Evolutionary conservation across 768 basidiomycete genomes (phyloP), one percentile per base, ranked within the genome.

Genomic region (Ramaria sp.): DNA sequence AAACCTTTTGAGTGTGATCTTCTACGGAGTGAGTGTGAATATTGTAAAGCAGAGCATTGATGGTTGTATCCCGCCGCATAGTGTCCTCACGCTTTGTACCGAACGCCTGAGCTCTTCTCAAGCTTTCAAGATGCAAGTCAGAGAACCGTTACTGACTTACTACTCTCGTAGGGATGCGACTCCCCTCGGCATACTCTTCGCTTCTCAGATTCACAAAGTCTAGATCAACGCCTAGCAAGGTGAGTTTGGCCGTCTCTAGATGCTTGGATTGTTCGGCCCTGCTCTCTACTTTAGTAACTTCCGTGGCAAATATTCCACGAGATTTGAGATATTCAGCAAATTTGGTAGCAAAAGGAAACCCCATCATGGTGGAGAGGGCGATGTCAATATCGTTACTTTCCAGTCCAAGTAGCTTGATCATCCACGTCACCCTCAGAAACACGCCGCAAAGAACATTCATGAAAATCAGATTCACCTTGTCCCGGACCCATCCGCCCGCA

Each of bases 241-340:
- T 82, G 39, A 91, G 84, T 42, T 85, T 85, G 2, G 94, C 94
- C 1, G 96, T 97, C 71, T 98, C 95, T 31, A 99, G 78, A 70
- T 99, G 96, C 67, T 99, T 99, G 33, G 91, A 94, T 72, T 98
- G 95, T 42, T 93, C 92, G 0, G 96, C 95, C 66, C 98, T 98
- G 59, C 84, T 83, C 58, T 89, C 90, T 58, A 99, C 89, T 67
- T 84, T 91, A 20, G 86, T 80, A 50, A 95, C 80, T 9, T 75
- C 73, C 33, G 81, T 81, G 3, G 80, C 75, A 33, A 75, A 63
- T 12, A 86, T 63, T 12, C 76, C 72, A 64, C 81, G 80, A 1
- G 72, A 63, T 1, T 80, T 76, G 30, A 80, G 72, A 69, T 82
- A 94, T 22, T 75, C 70, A 7, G 82, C 77, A 57, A 99, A 81